A percentile compares a stretch with the other conserved stretches of the same genome.
These are phyloP conservation scores for Stephanodiscus triporus DNA, from an alignment of 108 stramenopile genomes.

Conservation along the genomic window DNA sequence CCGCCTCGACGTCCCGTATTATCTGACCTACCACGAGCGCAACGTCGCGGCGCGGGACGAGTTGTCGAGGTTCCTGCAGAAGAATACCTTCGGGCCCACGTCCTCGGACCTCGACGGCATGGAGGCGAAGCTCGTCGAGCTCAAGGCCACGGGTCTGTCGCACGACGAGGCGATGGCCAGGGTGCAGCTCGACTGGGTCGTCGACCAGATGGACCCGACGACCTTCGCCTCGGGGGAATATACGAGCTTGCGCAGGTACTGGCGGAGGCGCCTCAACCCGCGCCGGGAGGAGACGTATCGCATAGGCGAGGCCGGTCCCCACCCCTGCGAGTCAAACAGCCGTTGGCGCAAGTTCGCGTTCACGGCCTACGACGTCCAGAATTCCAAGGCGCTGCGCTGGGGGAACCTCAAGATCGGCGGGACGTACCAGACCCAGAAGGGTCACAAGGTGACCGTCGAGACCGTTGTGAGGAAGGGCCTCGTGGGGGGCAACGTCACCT, in stretches of 20 bases:
- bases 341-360: slow-evolving; percentile 50
- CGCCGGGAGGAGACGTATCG: slow-evolving; percentile 34
- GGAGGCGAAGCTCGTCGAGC: not conserved
- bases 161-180: slow-evolving; percentile 15
- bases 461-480: not conserved
- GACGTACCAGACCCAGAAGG: slow-evolving; percentile 15
- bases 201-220: slow-evolving; percentile 35
- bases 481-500: too few species aligned
- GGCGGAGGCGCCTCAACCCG: slow-evolving; percentile 45
- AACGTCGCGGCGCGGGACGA: slow-evolving; percentile 11
- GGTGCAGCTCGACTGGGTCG: slow-evolving; percentile 25
- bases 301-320: slow-evolving; percentile 41
- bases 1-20: slow-evolving; percentile 13
- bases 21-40: slow-evolving; percentile 17
- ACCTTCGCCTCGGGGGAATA: slow-evolving; percentile 35
- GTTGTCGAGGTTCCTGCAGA: slow-evolving; percentile 40
- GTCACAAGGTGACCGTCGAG: slow-evolving; percentile 31
- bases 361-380: slow-evolving; percentile 41
- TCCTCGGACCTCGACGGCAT: slow-evolving; percentile 17
- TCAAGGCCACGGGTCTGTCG: too few species aligned
- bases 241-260: slow-evolving; percentile 37
- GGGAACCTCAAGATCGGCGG: slow-evolving; percentile 26
- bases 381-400: slow-evolving; percentile 40
- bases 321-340: slow-evolving; percentile 29
- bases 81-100: slow-evolving; percentile 45